Conservation (phyloP, 2,329 filamentous ascomycete genomes). For the Pyricularia pennisetigena region DNA sequence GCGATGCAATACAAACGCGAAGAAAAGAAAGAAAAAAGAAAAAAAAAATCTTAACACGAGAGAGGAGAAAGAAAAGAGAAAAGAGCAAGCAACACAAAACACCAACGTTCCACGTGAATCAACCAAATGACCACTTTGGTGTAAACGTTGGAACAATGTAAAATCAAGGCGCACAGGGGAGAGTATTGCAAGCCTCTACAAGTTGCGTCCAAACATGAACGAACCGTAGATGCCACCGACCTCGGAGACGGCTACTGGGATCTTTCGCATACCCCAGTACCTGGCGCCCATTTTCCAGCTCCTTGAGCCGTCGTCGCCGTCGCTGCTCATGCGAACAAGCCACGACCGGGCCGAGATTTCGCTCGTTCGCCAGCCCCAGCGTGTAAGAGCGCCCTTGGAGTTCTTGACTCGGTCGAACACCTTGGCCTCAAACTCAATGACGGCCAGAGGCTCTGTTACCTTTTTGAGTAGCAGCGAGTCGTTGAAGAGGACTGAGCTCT, state of each 20-base stretch:
- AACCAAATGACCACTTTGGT: not conserved
- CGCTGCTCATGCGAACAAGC: constrained; percentile 46
- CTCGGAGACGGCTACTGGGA: constrained; percentile 85
- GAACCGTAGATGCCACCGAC: constrained; percentile 88
- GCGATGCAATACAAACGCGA: constrained; percentile 6
- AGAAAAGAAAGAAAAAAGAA: constrained; percentile 5
- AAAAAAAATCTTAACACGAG: not conserved
- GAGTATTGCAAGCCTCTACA: constrained; percentile 24
- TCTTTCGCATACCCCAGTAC: constrained; percentile 80
- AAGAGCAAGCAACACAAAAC: constrained; percentile 1
- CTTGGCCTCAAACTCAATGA: constrained; percentile 65
- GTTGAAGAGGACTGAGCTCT: constrained; percentile 42
- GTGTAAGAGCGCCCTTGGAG: constrained; percentile 47
- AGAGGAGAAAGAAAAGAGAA: constrained; percentile 7
- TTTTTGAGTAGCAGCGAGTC: constrained; percentile 46
- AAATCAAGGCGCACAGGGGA: not conserved
- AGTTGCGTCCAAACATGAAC: constrained; percentile 52
- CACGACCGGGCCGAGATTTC: constrained; percentile 58
- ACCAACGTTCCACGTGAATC: not conserved
- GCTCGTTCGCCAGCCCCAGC: constrained; percentile 59
- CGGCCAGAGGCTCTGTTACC: constrained; percentile 59
- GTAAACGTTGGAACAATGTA: not conserved
- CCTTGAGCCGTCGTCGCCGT: constrained; percentile 22
- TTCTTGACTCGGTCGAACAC: constrained; percentile 56
- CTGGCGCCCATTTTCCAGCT: constrained; percentile 80